Evolutionary conservation across 2,329 filamentous ascomycete species (phyloP).

Genomic region (Penicillium sp.): DNA sequence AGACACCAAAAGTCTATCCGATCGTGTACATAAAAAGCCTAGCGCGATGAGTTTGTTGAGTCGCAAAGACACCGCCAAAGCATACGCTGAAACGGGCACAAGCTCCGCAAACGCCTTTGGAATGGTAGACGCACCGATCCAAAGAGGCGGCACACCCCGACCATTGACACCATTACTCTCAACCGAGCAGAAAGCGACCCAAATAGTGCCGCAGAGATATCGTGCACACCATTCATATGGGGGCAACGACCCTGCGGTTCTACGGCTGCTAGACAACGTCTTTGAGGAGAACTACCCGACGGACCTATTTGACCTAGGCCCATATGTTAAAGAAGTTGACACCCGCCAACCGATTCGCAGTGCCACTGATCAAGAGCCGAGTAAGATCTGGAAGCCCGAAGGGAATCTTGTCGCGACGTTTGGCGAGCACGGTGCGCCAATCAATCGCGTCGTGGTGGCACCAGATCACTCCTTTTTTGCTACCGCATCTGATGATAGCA

Average conservation of each 20-base stretch:
- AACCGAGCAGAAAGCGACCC: slow-evolving; percentile 28
- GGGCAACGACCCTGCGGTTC: slow-evolving; percentile 66
- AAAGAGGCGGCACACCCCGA: slow-evolving; percentile 34
- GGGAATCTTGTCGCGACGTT: slow-evolving; percentile 84
- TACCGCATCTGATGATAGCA: slow-evolving; percentile 87
- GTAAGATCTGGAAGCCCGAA: slow-evolving; percentile 75
- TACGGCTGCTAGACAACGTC: slow-evolving; percentile 74
- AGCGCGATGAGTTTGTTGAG: slow-evolving; percentile 62
- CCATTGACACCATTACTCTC: slow-evolving; percentile 39
- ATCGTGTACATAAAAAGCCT: slow-evolving; percentile 41
- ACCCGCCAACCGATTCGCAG: slow-evolving; percentile 52
- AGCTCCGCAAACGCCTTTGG: slow-evolving; percentile 64
- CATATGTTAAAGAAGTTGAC: slow-evolving; percentile 69
- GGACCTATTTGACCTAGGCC: slow-evolving; percentile 67
- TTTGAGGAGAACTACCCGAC: slow-evolving; percentile 65
- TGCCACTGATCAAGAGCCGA: slow-evolving; percentile 51
- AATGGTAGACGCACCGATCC: slow-evolving; percentile 56
- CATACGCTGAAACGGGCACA: slow-evolving; percentile 62
- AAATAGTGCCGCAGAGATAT: slow-evolving; percentile 44
- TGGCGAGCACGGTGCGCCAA: slow-evolving; percentile 76
- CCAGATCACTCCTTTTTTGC: slow-evolving; percentile 94
- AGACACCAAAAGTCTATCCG: slow-evolving; percentile 30
- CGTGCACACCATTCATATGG: slow-evolving; percentile 76
- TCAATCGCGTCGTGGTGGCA: slow-evolving; percentile 77
- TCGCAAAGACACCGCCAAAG: slow-evolving; percentile 57